Evolutionary conservation across 2,329 filamentous ascomycete species (phyloP).

Genomic region (Basipetospora chlamydospora): DNA sequence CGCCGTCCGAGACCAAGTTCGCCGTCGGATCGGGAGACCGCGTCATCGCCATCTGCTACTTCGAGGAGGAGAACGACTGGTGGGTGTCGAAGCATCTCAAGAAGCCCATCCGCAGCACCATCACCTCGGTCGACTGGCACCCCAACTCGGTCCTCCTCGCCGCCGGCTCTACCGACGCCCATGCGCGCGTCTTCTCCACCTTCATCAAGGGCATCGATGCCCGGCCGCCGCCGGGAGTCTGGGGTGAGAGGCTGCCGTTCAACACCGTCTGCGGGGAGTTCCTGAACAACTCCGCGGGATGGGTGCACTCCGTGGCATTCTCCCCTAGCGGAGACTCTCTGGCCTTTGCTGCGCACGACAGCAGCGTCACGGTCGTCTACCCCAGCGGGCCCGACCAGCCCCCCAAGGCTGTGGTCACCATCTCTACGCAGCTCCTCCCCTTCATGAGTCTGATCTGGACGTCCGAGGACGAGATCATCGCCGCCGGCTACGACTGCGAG

Average conservation of each 20-base stretch:
- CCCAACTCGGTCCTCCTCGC: constrained; percentile 92
- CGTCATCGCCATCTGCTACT: constrained; percentile 94
- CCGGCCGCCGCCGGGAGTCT: constrained; percentile 71
- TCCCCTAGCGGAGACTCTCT: constrained; percentile 86
- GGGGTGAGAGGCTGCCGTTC: constrained; percentile 93
- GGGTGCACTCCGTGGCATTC: constrained; percentile 89
- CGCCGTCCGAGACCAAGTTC: constrained; percentile 91
- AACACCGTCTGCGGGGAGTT: constrained; percentile 97
- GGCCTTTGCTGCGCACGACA: constrained; percentile 89
- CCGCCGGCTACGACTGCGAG: constrained; percentile 81
- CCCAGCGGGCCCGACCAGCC: constrained; percentile 82
- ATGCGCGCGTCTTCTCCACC: constrained; percentile 84
- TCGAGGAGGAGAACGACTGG: constrained; percentile 99
- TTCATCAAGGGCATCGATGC: constrained; percentile 93
- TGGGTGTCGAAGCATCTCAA: constrained; percentile 99
- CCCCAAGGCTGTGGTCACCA: constrained; percentile 75
- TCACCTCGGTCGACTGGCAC: constrained; percentile 91
- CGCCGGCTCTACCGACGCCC: constrained; percentile 91
- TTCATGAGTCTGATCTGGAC: constrained; percentile 92
- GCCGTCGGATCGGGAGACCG: constrained; percentile 92
- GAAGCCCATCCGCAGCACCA: constrained; percentile 95
- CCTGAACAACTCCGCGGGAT: constrained; percentile 89
- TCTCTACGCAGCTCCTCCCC: constrained; percentile 79
- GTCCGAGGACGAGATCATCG: constrained; percentile 82
- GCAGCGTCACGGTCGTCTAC: constrained; percentile 92